Percentiles rank a stretch among this genome's conserved stretches.
Evolutionary conservation across 2,329 filamentous ascomycete genomes (phyloP).

Genomic region (Blastomyces emzantsi): DNA sequence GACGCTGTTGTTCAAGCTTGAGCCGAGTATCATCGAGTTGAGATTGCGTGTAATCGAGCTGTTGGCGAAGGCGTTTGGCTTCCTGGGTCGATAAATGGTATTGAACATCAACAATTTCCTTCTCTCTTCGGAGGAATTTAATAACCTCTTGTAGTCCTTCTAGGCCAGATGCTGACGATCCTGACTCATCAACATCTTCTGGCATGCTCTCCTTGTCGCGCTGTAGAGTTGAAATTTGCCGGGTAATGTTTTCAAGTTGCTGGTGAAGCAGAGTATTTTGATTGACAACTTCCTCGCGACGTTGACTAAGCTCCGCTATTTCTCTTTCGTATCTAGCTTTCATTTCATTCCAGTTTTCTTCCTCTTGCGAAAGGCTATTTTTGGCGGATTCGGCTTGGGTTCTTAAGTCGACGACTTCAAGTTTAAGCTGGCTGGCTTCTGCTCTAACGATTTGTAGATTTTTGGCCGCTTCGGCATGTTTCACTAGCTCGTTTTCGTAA

Average conservation of each 20-base stretch:
- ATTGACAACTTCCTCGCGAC: slow-evolving; percentile 72
- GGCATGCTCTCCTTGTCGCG: slow-evolving; percentile 56
- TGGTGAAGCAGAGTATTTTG: slow-evolving; percentile 88
- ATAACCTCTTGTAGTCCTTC: slow-evolving; percentile 85
- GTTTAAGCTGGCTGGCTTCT: slow-evolving; percentile 75
- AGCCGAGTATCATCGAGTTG: slow-evolving; percentile 84
- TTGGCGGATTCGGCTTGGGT: slow-evolving; percentile 81
- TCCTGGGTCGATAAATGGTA: slow-evolving; percentile 84
- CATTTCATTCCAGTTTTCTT: slow-evolving; percentile 80
- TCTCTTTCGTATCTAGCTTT: slow-evolving; percentile 75
- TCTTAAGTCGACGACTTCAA: slow-evolving; percentile 62
- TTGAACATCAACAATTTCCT: slow-evolving; percentile 97
- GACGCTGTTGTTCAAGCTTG: slow-evolving; percentile 84
- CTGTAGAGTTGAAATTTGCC: slow-evolving; percentile 71
- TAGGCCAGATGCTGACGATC: slow-evolving; percentile 47
- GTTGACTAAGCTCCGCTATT: slow-evolving; percentile 64
- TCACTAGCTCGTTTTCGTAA: slow-evolving; percentile 89
- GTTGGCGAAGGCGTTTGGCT: slow-evolving; percentile 77
- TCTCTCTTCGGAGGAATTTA: slow-evolving; percentile 83
- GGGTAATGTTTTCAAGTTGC: slow-evolving; percentile 73
- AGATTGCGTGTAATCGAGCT: slow-evolving; percentile 74
- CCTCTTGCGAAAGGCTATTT: slow-evolving; percentile 65
- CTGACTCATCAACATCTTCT: slow-evolving; percentile 43
- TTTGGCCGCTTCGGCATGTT: slow-evolving; percentile 92
- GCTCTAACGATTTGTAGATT: slow-evolving; percentile 66